Conservation (phyloP, 495 filamentous ascomycete species). For the Trypethelium eluteriae region DNA sequence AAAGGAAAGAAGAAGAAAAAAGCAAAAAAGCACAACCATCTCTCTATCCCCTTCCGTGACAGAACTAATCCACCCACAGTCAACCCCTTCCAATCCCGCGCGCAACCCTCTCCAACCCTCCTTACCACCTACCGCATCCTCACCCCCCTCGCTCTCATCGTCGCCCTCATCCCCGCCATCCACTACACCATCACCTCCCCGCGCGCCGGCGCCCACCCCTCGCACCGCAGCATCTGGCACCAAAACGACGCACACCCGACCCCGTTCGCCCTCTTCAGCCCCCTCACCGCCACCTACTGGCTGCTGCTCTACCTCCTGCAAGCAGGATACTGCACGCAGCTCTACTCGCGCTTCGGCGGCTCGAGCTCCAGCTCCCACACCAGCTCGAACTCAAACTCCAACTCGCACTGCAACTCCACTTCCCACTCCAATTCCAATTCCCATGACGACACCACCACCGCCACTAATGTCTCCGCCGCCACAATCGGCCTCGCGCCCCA, state of each 20-base stretch:
- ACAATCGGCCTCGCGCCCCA: conserved; percentile 58
- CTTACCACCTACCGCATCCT: conserved; percentile 56
- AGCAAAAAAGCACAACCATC: neutral
- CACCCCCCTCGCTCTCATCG: conserved; percentile 61
- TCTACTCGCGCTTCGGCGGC: conserved; percentile 48
- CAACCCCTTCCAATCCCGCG: conserved; percentile 31
- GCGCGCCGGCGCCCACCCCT: conserved; percentile 45
- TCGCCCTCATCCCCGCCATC: conserved; percentile 58
- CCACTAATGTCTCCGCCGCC: conserved; percentile 56
- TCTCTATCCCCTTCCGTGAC: neutral
- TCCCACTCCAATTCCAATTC: conserved; percentile 11
- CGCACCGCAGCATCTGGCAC: conserved; percentile 52
- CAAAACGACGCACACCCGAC: conserved; percentile 58
- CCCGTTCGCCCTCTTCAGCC: conserved; percentile 64
- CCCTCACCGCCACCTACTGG: conserved; percentile 74
- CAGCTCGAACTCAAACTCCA: too few relatives aligned
- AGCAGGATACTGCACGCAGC: conserved; percentile 62
- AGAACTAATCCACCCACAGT: conserved; percentile 17
- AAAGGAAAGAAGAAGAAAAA: too few relatives aligned
- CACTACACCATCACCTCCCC: conserved; percentile 62
- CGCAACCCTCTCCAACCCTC: conserved; percentile 18
- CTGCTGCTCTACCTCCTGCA: conserved; percentile 68
- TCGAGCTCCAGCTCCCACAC: too few relatives aligned
- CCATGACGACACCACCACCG: conserved; percentile 48
- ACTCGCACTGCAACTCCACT: too few relatives aligned